Conservation (phyloP, 441 rosid genomes). For the Metrosideros polymorpha region DNA sequence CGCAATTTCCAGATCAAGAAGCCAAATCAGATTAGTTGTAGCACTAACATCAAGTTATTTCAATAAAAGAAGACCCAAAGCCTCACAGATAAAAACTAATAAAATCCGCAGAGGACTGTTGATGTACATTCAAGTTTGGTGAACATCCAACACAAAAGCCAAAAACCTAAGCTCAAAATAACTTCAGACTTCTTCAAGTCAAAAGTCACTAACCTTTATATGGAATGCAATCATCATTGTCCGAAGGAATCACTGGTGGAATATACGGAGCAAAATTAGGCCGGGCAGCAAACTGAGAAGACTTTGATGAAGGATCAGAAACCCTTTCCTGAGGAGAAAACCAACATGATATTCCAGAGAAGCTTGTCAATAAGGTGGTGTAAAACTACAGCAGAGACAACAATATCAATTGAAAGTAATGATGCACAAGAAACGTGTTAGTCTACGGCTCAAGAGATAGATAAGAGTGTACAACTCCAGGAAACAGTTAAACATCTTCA, state of each 20-base stretch:
- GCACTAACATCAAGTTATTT: not conserved
- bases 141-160: not conserved
- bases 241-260: slow-evolving; percentile 20
- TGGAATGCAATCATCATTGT: slow-evolving; percentile 29
- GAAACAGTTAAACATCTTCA: not conserved
- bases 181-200: not conserved
- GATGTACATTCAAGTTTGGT: not conserved
- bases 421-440: not conserved
- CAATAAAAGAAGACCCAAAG: not conserved
- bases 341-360: not conserved
- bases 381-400: not conserved
- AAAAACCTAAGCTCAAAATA: not conserved
- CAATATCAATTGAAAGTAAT: not conserved
- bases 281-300: slow-evolving; percentile 18
- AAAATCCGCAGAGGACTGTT: not conserved
- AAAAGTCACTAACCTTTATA: slow-evolving; percentile 22
- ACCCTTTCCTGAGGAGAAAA: slow-evolving; percentile 43
- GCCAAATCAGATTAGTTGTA: not conserved
- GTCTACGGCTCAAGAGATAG: not conserved
- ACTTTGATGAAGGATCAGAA: slow-evolving; percentile 26
- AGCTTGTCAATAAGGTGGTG: not conserved
- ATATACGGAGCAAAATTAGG: slow-evolving; percentile 28
- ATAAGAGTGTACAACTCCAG: not conserved
- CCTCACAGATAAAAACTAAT: not conserved
- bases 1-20: not conserved